Base-by-base conservation (phyloP, 192 early-diverging fungal species). In the Jimgerdemannia flammicorona region DNA sequence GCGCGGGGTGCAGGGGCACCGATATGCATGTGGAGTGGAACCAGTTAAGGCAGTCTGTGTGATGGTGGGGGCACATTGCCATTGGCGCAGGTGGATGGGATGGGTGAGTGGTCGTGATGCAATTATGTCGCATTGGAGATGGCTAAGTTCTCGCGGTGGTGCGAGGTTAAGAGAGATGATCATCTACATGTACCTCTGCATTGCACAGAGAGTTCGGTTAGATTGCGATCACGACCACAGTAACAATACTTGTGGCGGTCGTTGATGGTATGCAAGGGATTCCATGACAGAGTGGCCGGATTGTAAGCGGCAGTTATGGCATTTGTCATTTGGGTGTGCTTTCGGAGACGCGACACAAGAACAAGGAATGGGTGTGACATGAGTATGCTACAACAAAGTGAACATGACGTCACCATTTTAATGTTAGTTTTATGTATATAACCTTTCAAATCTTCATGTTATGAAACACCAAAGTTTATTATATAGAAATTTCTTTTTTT, bases 181-280 rank as follows among this genome's bases (percentile, higher is more conserved):
- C 44, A 44, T 43, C 49, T 44, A 43, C 41, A 43, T 66, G 39
- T 84, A 89, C 87, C 74, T 81, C 76, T 76, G 73, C 90, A 91
- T 75, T 90, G 89, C 2, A 91, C 72, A 9, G 79, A 72, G 3
- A 90, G 72, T 54, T 91, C 86, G 20, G 81, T 74, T 41, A 91
- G 79, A 41, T 84, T 85, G 40, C 89, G 79, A 70, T 90, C 90
- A 67, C 81, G 75, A 17, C 91, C 87, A 72, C 92, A 93, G 69
- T 93, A 93, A 74, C 92, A 93, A 69, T 93, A 93, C 14, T 78
- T 76, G 29, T 88, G 85, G 69, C 91, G 79, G 43, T 74, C 77
- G 76, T 93, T 91, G 54, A 87, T 78, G 4, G 88, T 89, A 67
- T 89, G 91, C 14, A 81, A 74, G 40, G 77, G 82, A 74, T 90